phyloP scores from a whole-genome alignment of 371 early-diverging fungal genomes.

The Zychaea mexicana region DNA sequence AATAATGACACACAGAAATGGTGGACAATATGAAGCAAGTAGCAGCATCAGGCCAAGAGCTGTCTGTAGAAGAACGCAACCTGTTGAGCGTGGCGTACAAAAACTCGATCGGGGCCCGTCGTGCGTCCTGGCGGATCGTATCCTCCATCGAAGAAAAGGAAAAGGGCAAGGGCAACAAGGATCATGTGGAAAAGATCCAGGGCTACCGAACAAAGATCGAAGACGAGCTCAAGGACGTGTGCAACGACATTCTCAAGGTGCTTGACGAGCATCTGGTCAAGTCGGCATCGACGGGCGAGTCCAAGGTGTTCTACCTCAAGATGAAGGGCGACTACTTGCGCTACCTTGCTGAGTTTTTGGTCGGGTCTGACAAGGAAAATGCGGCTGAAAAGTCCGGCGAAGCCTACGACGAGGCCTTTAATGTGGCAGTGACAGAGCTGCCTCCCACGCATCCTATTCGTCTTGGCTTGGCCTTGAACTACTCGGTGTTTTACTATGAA shows the following conservation, averaged over 20 bases:
- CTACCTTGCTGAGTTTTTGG: slow-evolving; percentile 98
- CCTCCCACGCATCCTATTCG: slow-evolving; percentile 99
- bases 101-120: slow-evolving; percentile 98
- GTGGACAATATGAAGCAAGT: slow-evolving; percentile 92
- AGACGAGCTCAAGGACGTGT: slow-evolving; percentile 91
- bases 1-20: too few species aligned
- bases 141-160: slow-evolving; percentile 99
- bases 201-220: slow-evolving; percentile 93
- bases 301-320: slow-evolving; percentile 99
- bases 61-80: slow-evolving; percentile 98
- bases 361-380: slow-evolving; percentile 84
- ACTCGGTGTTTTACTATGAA: slow-evolving; percentile 99
- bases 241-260: slow-evolving; percentile 94
- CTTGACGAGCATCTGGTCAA: slow-evolving; percentile 90
- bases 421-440: slow-evolving; percentile 91
- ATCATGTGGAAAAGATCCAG: slow-evolving; percentile 88
- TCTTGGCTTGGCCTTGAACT: slow-evolving; percentile 99
- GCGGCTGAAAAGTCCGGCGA: slow-evolving; percentile 89
- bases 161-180: slow-evolving; percentile 87
- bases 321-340: slow-evolving; percentile 99
- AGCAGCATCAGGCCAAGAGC: slow-evolving; percentile 65
- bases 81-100: slow-evolving; percentile 99
- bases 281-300: slow-evolving; percentile 86
- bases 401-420: slow-evolving; percentile 96
- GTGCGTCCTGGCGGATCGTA: slow-evolving; percentile 99